Evolutionary conservation across 306 rosid species (phyloP), one percentile per base, ranked within the genome.

Genomic region (Prunus persica): DNA sequence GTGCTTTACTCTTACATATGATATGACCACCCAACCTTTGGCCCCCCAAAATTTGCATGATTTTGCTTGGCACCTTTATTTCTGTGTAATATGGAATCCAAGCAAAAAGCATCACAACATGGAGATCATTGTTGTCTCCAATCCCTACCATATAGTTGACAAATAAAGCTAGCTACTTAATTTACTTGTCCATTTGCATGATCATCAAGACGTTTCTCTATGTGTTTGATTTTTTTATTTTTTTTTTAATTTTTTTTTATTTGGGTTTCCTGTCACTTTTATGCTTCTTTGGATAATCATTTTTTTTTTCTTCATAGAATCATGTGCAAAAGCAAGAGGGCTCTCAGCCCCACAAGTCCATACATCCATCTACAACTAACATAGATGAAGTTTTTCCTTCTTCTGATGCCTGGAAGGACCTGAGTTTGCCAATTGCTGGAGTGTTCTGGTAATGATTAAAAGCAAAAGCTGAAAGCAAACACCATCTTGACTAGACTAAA

Each of bases 41-140:
- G 7, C 15, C 46, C 75, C 76, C 32, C 45, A 49, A 1, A 27
- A 50, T 19, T 25, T 73, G 78, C 78, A 71, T 82, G 55, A 71
- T 72, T 60, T 64, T n/a, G 56, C 62, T 75, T 76, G 82, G 76
- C n/a, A 74, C 82, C 86, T 82, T 87, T 78, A 84, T 84, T 91
- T 89, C 91, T 77, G 96, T 86, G 93, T 86, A 63, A 65, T 10
- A 79, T 71, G 87, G 91, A 85, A 78, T 82, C 87, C 80, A 87
- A 65, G 85, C 75, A 81, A 45, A 82, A 78, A 32, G 22, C 24
- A 65, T 32, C 47, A 84, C 70, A 82, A 84, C 76, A 60, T 82
- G 64, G 84, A 76, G 62, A 76, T 75, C 70, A 83, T 81, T 83
- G 81, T 20, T 83, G 86, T 86, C 85, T 69, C 87, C 87, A 60